Evolutionary conservation across 805 yeast species (phyloP).

Genomic region (Tetrapisispora taiwanensis): DNA sequence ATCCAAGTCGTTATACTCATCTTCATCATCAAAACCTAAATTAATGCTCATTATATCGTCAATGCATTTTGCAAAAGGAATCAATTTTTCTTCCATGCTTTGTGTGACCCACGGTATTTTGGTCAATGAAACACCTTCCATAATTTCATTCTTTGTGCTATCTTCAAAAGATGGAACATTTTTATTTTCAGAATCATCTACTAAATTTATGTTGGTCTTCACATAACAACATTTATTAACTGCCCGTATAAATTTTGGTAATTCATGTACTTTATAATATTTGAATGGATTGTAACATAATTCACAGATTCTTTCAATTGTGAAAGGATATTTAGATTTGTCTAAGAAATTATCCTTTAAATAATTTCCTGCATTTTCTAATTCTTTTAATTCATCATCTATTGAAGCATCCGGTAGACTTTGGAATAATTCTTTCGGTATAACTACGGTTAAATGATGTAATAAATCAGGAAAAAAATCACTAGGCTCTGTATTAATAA

Average conservation of each 20-base stretch:
- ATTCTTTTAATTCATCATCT: constrained; percentile 3
- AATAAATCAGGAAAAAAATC: constrained; percentile 15
- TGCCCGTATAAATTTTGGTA: constrained; percentile 38
- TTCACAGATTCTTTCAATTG: constrained; percentile 39
- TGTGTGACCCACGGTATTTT: constrained; percentile 23
- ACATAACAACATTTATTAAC: constrained; percentile 27
- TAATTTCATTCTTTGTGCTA: not conserved
- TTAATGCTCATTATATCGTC: constrained; percentile 25
- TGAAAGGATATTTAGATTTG: constrained; percentile 34
- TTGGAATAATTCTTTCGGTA: constrained; percentile 19
- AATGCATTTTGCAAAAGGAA: constrained; percentile 21
- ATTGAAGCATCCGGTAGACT: not conserved
- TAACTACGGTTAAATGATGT: constrained; percentile 16
- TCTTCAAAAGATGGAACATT: not conserved
- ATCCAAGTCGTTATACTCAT: constrained; percentile 15
- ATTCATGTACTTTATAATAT: constrained; percentile 27
- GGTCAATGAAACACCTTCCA: constrained; percentile 19
- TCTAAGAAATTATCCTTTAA: constrained; percentile 12
- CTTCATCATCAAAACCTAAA: constrained; percentile 26
- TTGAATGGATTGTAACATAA: constrained; percentile 36
- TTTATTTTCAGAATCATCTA: not conserved
- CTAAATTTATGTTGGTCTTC: constrained; percentile 8
- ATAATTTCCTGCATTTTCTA: constrained; percentile 9
- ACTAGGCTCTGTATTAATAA: constrained; percentile 8
- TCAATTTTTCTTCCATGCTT: constrained; percentile 10